Conservation (phyloP, 805 yeast genomes). For the Candida xiaguanensis region DNA sequence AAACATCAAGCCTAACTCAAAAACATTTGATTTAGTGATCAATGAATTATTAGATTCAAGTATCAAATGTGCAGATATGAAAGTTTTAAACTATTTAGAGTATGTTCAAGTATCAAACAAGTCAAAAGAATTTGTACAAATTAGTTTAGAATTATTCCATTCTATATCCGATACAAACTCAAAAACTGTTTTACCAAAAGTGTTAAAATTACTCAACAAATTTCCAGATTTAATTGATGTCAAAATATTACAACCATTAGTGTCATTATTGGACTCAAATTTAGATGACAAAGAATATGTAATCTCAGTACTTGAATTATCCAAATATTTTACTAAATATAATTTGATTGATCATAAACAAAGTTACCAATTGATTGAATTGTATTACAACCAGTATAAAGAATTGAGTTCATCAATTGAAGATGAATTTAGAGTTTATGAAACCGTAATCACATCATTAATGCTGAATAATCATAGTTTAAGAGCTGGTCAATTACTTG, state of each 20-base stretch:
- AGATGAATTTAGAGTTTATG: conserved; percentile 47
- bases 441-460: conserved; percentile 49
- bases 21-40: conserved; percentile 51
- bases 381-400: conserved; percentile 33
- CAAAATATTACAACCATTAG: conserved; percentile 13
- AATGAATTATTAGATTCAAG: conserved; percentile 49
- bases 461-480: conserved; percentile 47
- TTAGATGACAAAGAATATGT: conserved; percentile 1
- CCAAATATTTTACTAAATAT: conserved; percentile 18
- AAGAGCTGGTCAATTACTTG: conserved; percentile 55
- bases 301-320: conserved; percentile 25
- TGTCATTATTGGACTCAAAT: conserved; percentile 1
- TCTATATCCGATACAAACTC: conserved; percentile 43
- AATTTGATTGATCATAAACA: conserved; percentile 15
- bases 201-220: conserved; percentile 25
- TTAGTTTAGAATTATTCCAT: conserved; percentile 42
- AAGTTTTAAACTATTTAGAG: conserved; percentile 44
- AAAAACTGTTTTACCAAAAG: conserved; percentile 29
- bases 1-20: conserved; percentile 47
- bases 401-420: conserved; percentile 18
- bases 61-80: conserved; percentile 30
- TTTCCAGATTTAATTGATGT: conserved; percentile 26
- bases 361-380: conserved; percentile 23
- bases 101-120: conserved; percentile 44
- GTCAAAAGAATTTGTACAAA: conserved; percentile 40